Conservation (phyloP, 257 asterid species). For the Prunella vulgaris region DNA sequence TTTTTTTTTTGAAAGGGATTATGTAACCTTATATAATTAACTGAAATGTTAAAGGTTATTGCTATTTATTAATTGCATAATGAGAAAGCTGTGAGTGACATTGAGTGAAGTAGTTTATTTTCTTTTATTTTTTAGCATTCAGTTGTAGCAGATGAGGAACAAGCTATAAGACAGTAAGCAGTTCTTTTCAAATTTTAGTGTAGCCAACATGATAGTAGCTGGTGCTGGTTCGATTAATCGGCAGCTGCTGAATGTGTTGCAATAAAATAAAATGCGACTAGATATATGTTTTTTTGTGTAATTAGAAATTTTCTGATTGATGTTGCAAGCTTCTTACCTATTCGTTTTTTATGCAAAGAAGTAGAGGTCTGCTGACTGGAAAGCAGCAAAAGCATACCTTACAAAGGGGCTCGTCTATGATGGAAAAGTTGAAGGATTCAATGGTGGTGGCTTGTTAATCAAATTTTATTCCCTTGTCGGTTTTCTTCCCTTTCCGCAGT, state of each 20-base stretch:
- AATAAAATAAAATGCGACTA: background rate
- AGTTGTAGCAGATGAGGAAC: too few relatives aligned
- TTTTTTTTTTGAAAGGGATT: too few relatives aligned
- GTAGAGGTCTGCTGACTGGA: slow-evolving; percentile 99
- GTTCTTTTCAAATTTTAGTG: too few relatives aligned
- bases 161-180: too few relatives aligned
- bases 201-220: background rate
- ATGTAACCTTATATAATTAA: too few relatives aligned
- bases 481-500: slow-evolving; percentile 84
- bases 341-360: slow-evolving; percentile 65
- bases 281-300: background rate
- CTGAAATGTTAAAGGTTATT: background rate
- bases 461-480: slow-evolving; percentile 81
- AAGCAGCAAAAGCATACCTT: slow-evolving; percentile 61
- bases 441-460: slow-evolving; percentile 81
- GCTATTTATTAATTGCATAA: background rate
- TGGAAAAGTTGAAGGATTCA: slow-evolving; percentile 73
- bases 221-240: background rate
- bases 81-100: background rate
- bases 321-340: slow-evolving; percentile 29
- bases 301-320: background rate
- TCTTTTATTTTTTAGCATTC: background rate
- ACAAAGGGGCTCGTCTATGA: slow-evolving; percentile 59
- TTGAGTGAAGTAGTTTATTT: background rate
- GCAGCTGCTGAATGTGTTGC: background rate